Base-by-base conservation (phyloP, 768 basidiomycete species). In the Sarcodon sp. region DNA sequence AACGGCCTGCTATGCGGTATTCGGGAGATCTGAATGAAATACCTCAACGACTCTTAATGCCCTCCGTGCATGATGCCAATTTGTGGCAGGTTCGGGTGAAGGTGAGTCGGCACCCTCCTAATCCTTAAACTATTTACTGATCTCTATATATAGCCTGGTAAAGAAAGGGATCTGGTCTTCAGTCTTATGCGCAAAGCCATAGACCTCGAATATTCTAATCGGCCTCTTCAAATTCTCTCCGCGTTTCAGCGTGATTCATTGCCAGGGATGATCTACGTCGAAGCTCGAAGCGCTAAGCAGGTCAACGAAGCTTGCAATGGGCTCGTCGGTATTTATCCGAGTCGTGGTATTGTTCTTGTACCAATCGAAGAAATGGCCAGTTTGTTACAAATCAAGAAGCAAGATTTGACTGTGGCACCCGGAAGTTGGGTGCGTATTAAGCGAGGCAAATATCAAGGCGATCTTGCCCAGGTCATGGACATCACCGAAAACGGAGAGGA, bases 311-410 rank as follows among this genome's bases (percentile, higher is more conserved):
- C 94, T 6, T 78, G 88, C 59, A 75, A 80, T 49, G 94, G 94
- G 27, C 83, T 98, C 44, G 87, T 98, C 45, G 96, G 93, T 46
- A 80, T 98, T 47, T 99, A 91, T 63, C 75, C 80, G 31, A 80
- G 77, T 57, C 80, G 86, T 45, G 87, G 87, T 12, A 78, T 90
- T 52, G 73, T 75, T 15, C 75, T 96, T 33, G 92, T 97, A 0
- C 92, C 92, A 6, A 91, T 97, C 50, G 87, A 93, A 57, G 96
- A 99, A 69, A 98, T 98, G 93, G 90, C 96, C 13, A 89, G 87
- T 51, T 69, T 98, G 35, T 73, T 98, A 55, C 87, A 89, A 60
- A 96, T 96, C 58, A 97, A 93, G 71, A 93, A 93, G 67, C 86
- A 92, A 60, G 89, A 92, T 53, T 66, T 83, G 43, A 84, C 85